Conservation (phyloP, 2,329 filamentous ascomycete genomes). For the Pseudogymnoascus sp. region DNA sequence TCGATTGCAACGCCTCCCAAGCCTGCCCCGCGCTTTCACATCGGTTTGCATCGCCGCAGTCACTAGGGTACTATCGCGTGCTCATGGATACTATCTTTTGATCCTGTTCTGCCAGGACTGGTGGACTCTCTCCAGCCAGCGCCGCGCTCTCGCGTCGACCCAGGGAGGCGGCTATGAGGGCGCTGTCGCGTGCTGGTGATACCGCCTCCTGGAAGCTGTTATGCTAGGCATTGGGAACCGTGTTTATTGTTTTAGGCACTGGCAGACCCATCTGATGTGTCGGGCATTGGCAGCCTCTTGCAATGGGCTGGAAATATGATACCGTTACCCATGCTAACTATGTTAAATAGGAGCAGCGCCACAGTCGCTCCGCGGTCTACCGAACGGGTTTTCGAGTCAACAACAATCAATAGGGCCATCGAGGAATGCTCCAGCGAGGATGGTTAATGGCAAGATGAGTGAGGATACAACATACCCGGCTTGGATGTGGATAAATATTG, state of each 20-base stretch:
- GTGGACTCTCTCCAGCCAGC: neutral
- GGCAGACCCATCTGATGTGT: neutral
- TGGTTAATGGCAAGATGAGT: constrained; percentile 63
- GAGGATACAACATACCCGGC: constrained; percentile 26
- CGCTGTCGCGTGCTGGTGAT: neutral
- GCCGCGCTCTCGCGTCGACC: neutral
- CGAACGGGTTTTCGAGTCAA: constrained; percentile 51
- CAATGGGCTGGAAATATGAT: neutral
- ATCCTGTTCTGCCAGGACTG: neutral
- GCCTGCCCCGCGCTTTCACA: neutral
- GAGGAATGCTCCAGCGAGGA: constrained; percentile 48
- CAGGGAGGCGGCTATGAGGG: neutral
- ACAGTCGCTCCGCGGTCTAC: constrained; percentile 56
- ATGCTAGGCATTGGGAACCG: neutral
- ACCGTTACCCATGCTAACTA: neutral
- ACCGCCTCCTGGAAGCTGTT: neutral
- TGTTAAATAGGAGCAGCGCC: constrained; percentile 46
- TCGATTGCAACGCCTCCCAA: neutral
- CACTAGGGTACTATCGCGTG: neutral
- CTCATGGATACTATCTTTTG: neutral
- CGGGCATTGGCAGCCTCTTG: neutral
- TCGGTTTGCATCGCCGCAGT: neutral
- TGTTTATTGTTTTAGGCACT: neutral
- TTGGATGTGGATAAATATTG: constrained; percentile 3
- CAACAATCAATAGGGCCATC: constrained; percentile 52